Conservation (phyloP, 768 basidiomycete species). For the Clathrus columnatus region DNA sequence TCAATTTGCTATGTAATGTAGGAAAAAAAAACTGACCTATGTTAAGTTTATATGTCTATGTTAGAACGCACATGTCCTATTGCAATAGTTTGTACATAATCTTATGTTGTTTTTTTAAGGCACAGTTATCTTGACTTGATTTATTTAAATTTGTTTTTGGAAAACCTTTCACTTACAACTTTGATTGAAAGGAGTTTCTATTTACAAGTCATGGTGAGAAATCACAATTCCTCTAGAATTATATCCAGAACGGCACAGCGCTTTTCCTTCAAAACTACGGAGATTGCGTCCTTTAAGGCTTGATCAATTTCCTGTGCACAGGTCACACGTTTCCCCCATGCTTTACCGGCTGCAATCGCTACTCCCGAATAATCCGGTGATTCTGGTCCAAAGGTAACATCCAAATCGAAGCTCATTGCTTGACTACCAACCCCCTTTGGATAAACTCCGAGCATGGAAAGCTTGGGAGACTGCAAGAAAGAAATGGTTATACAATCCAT, state of each 20-base stretch:
- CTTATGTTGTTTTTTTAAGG: no score
- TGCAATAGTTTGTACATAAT: no score
- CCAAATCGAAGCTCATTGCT: conserved; percentile 37
- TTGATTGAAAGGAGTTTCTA: no score
- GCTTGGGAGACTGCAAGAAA: conserved; percentile 41
- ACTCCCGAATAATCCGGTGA: conserved; percentile 51
- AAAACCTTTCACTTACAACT: no score
- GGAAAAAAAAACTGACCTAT: neutral
- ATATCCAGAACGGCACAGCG: conserved; percentile 63
- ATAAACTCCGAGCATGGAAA: conserved; percentile 59
- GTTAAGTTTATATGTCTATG: neutral
- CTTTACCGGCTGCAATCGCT: conserved; percentile 58
- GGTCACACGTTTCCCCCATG: conserved; percentile 42
- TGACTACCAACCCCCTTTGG: conserved; percentile 45
- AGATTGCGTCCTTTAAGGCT: conserved; percentile 41
- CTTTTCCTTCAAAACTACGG: conserved; percentile 46
- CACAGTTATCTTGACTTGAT: no score
- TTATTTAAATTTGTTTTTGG: no score
- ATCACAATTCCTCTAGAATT: neutral
- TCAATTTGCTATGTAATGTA: no score
- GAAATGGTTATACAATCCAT: neutral
- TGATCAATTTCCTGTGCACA: conserved; percentile 23
- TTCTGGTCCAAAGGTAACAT: conserved; percentile 56
- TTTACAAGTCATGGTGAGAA: neutral
- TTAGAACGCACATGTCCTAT: no score